Conservation (phyloP, 2,329 filamentous ascomycete species). For the Nigrograna mackinnonii region DNA sequence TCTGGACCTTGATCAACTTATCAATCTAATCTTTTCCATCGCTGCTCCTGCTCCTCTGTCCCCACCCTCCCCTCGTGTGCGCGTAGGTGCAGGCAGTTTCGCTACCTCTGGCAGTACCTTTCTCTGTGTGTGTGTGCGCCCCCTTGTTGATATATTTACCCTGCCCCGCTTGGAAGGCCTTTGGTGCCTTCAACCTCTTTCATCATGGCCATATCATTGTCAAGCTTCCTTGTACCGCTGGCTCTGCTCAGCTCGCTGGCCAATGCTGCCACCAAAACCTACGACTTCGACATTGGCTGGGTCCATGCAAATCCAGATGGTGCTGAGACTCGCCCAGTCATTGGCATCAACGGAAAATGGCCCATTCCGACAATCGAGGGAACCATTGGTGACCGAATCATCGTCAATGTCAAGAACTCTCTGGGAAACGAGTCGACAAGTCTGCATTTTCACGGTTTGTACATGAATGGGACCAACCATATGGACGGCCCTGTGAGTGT, state of each 20-base stretch:
- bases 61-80: too few relatives aligned
- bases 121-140: too few relatives aligned
- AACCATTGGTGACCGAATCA: slow-evolving; percentile 71
- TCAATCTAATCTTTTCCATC: too few relatives aligned
- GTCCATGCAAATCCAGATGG: slow-evolving; percentile 56
- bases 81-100: too few relatives aligned
- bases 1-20: too few relatives aligned
- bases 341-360: slow-evolving; percentile 74
- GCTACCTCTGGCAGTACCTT: too few relatives aligned
- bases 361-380: slow-evolving; percentile 73
- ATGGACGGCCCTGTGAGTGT: slow-evolving; percentile 73
- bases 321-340: slow-evolving; percentile 43
- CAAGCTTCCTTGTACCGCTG: slow-evolving; percentile 38
- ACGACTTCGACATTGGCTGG: slow-evolving; percentile 59
- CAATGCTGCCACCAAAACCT: slow-evolving; percentile 40
- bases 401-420: slow-evolving; percentile 69
- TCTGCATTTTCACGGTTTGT: slow-evolving; percentile 78
- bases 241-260: slow-evolving; percentile 3
- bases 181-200: too few relatives aligned
- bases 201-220: slow-evolving; percentile 50
- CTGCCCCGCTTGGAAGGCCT: too few relatives aligned
- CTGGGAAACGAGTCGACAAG: slow-evolving; percentile 65
- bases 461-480: slow-evolving; percentile 71
- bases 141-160: too few relatives aligned
- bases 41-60: too few relatives aligned